Base-by-base conservation (phyloP, 257 asterid genomes). In the Fraxinus anomala region DNA sequence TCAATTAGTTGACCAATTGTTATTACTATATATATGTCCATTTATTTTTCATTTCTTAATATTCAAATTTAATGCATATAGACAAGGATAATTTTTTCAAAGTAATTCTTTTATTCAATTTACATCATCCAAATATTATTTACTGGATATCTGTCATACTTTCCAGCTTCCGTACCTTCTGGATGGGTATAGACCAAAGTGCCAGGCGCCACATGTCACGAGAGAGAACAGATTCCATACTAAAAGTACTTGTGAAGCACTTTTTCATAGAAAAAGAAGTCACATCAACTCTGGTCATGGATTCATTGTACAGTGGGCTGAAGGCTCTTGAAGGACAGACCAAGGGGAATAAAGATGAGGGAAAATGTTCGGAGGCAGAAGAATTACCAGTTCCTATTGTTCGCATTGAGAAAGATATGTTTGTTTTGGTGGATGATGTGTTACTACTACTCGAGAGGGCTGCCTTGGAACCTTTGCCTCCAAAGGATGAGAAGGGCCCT, bases 211-310 rank as follows among this genome's bases (percentile, higher is more conserved):
- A 82, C 73, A 92, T 96, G 98, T 84, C 92, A 17, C 83, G 83
- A 75, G 98, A 93, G 87, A 93, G 81, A 88, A 81, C 91, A 4
- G 96, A 89, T 86, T 84, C 92, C 19, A 87, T 96, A 74, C 82
- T 93, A 61, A 96, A 88, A 86, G 90, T 88, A 61, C 86, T 96
- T 40, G 98, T 92, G 83, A 92, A 93, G 78, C 90, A 89, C 74
- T 96, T 96, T 82, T 96, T 96, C 81, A 85, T 93, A 73, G 99
- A 93, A 87, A 95, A 96, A 83, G 99, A 96, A 87, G 98, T 93
- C 83, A 88, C 98, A 17, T 93, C 98, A 72, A 96, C 98, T 49
- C 89, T 96, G 70, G 99, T 96, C 80, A 93, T 96, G 99, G 99
- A 93, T 88, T 92, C 98, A 6, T 74, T 96, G 70, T 91, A 90